Evolutionary conservation across 345 rosid species (phyloP).

Genomic region (Hibiscus mutabilis): DNA sequence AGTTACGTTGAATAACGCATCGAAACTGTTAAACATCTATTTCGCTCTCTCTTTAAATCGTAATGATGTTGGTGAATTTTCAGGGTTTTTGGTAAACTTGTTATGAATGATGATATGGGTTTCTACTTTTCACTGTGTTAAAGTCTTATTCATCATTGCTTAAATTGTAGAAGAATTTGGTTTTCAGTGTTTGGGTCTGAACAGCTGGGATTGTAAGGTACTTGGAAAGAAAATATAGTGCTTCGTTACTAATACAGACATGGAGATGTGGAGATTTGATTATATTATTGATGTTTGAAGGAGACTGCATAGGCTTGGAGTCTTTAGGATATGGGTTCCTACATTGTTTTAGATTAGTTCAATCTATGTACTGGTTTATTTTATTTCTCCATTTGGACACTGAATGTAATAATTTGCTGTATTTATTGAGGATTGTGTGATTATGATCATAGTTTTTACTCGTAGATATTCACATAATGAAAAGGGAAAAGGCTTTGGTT

Average conservation of each 20-base stretch:
- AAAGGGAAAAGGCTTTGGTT: too few relatives aligned
- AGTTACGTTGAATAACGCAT: conserved; percentile 40
- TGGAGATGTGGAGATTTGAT: too few relatives aligned
- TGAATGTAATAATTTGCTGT: background rate
- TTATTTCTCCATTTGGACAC: background rate
- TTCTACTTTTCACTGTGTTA: background rate
- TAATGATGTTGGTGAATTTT: background rate
- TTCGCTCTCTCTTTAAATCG: background rate
- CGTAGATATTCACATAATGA: background rate
- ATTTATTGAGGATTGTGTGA: background rate
- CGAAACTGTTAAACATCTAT: conserved; percentile 36
- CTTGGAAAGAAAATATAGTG: too few relatives aligned
- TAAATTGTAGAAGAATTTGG: background rate
- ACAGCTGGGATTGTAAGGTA: too few relatives aligned
- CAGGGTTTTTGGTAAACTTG: background rate
- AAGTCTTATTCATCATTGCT: too few relatives aligned
- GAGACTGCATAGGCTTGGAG: too few relatives aligned
- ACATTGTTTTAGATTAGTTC: too few relatives aligned
- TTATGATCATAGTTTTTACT: background rate
- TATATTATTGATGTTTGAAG: too few relatives aligned
- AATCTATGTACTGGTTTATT: too few relatives aligned
- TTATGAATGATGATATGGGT: background rate
- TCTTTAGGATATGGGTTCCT: too few relatives aligned
- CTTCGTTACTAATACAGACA: too few relatives aligned
- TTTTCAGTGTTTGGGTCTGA: too few relatives aligned